A percentile compares a stretch with the other conserved stretches of the same genome.
These are phyloP conservation scores for Wallemia hederae DNA, from an alignment of 1,284 basidiomycete species.

Conservation along the genomic window DNA sequence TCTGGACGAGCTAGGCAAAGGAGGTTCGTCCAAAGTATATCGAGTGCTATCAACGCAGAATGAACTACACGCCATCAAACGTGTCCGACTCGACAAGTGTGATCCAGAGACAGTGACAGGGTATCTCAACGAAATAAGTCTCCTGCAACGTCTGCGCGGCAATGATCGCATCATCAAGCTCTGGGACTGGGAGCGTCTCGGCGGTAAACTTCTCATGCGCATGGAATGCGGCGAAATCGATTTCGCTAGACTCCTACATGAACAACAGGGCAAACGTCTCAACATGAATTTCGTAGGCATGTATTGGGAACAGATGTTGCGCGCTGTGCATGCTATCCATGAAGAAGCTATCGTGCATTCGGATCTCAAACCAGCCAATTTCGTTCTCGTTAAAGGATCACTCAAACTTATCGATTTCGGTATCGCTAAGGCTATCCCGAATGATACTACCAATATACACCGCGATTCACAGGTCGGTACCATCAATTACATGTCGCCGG, in stretches of 20 bases:
- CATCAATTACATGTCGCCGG: constrained; percentile 86
- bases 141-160: constrained; percentile 57
- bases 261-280: constrained; percentile 46
- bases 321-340: constrained; percentile 82
- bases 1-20: constrained; percentile 61
- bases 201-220: constrained; percentile 32
- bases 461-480: constrained; percentile 80
- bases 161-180: constrained; percentile 67
- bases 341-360: constrained; percentile 90
- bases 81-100: constrained; percentile 52
- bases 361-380: constrained; percentile 85
- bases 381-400: constrained; percentile 70
- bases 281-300: constrained; percentile 77
- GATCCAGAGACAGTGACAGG: constrained; percentile 59
- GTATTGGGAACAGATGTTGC: constrained; percentile 93
- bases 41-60: constrained; percentile 47
- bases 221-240: constrained; percentile 88
- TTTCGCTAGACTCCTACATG: constrained; percentile 46
- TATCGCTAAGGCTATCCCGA: constrained; percentile 85
- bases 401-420: constrained; percentile 89
- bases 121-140: constrained; percentile 79
- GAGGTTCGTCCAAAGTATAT: constrained; percentile 76
- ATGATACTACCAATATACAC: constrained; percentile 88
- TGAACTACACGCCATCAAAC: constrained; percentile 61
- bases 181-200: constrained; percentile 51